Evolutionary conservation across 352 stramenopile genomes (phyloP), one percentile per base, ranked within the genome.

Genomic region (Globisporangium carolinianum): DNA sequence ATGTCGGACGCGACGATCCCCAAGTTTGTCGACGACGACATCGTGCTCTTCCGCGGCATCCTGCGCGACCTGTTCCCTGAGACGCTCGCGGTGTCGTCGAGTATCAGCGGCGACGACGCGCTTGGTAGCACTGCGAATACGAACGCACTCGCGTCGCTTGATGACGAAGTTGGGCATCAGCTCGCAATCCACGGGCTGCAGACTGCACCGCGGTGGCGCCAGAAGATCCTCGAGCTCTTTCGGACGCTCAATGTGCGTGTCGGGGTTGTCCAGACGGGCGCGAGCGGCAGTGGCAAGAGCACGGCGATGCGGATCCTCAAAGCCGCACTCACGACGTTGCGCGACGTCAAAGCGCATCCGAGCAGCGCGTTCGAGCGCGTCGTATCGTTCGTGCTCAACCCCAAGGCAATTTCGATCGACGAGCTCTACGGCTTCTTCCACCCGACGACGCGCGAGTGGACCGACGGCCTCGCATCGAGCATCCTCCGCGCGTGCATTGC

Each of bases 1-100:
- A 90, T 99, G 66, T 76, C 93, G 24, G 87, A 97, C 41, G 88
- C 82, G 3, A 98, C 98, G 59, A 72, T 94, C 10, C 85, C 89
- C 14, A 98, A 98, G 60, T 87, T 98, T 39, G 61, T 96, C 4
- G 83, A 91, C 39, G 77, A 96, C 15, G 94, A 98, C 63, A 73
- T 89, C 6, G 66, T 67, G 8, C 61, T 98, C 5, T 98, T 98
- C 63, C 72, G 79, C 24, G 86, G 81, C 6, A 97, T 98, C 41
- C 49, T 98, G 4, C 66, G 67, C 57, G 89, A 97, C 66, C 61
- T 98, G 1, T 97, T 97, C 49, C 91, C 82, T 4, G 71, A 84
- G 10, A 62, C 67, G 6, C 46, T 73, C 39, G 39, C 39, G 3
- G 7, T 12, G 0, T 56, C 45, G 15, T 52, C 61, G 11, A 47